Conservation (phyloP, 2,329 filamentous ascomycete species). For the Claviceps arundinis region DNA sequence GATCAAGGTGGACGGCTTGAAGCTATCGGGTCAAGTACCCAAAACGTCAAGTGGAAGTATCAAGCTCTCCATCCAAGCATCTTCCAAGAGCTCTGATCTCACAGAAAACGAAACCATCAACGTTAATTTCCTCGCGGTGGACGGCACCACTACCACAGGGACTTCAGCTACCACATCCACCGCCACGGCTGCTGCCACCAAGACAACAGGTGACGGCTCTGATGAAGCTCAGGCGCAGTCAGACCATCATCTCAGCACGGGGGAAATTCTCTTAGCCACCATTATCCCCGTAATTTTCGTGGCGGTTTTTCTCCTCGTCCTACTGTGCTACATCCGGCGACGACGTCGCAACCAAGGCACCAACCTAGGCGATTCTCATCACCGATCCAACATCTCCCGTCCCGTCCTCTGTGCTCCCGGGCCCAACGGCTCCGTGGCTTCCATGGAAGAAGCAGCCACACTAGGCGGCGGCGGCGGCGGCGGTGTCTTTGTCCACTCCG, state of each 20-base stretch:
- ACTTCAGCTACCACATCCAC: constrained; percentile 12
- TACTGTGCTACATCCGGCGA: constrained; percentile 22
- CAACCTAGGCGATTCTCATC: constrained; percentile 17
- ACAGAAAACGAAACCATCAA: constrained; percentile 25
- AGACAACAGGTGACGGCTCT: constrained; percentile 9
- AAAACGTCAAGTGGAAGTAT: constrained; percentile 19
- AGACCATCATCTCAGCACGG: constrained; percentile 17
- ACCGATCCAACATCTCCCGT: constrained; percentile 20
- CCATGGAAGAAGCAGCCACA: constrained; percentile 13
- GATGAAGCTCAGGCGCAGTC: constrained; percentile 7
- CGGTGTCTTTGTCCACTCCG: constrained; percentile 4
- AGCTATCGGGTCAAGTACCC: constrained; percentile 29
- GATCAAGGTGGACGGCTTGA: constrained; percentile 26
- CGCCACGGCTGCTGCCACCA: constrained; percentile 11
- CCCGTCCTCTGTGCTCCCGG: constrained; percentile 18
- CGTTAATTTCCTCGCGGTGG: constrained; percentile 20
- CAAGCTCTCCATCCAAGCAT: constrained; percentile 18
- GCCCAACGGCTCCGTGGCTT: constrained; percentile 13
- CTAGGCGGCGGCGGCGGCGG: constrained; percentile 5
- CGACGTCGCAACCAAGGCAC: constrained; percentile 16
- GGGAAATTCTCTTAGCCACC: constrained; percentile 28
- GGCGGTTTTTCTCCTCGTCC: constrained; percentile 18
- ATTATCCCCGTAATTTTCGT: constrained; percentile 29
- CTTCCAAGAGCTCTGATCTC: constrained; percentile 19
- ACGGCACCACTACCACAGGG: constrained; percentile 13